Evolutionary conservation across 148 eudicot species (phyloP).

Genomic region (Bassia scoparia): DNA sequence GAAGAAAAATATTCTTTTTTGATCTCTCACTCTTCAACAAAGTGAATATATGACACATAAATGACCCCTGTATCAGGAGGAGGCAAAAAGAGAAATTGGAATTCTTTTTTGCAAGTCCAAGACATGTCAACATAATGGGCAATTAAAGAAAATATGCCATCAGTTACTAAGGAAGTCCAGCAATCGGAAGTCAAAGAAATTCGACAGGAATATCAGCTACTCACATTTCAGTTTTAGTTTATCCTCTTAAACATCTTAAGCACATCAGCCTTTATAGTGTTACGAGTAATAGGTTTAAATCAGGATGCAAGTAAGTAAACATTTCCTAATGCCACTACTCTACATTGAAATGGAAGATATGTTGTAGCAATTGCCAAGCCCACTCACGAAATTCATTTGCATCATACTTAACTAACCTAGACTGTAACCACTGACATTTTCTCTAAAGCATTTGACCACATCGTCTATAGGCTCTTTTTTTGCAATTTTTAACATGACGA

Average conservation of each 20-base stretch:
- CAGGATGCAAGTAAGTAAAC: not conserved
- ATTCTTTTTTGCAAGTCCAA: too few species aligned
- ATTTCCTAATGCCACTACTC: not conserved
- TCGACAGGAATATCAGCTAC: not conserved
- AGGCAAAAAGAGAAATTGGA: too few species aligned
- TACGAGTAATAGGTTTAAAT: not conserved
- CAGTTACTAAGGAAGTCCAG: not conserved
- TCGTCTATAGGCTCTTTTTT: not conserved
- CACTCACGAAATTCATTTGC: conserved; percentile 1
- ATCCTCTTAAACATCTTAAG: not conserved
- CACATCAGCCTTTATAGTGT: not conserved
- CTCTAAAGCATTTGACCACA: not conserved
- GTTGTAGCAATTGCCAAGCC: not conserved
- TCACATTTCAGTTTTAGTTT: not conserved
- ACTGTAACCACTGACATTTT: not conserved
- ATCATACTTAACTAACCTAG: not conserved
- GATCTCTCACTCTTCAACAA: not conserved
- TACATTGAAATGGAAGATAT: not conserved
- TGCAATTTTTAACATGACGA: not conserved
- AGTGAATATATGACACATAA: too few species aligned
- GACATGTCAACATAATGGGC: too few species aligned
- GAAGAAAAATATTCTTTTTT: not conserved
- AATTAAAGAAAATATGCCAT: too few species aligned
- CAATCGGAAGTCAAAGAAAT: conserved; percentile 8
- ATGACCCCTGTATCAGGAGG: too few species aligned